A percentile compares a stretch with the other conserved stretches of the same genome.
These are phyloP conservation scores for Sporothrix variecibatus DNA, from an alignment of 2,329 filamentous ascomycete species.

Conservation along the genomic window DNA sequence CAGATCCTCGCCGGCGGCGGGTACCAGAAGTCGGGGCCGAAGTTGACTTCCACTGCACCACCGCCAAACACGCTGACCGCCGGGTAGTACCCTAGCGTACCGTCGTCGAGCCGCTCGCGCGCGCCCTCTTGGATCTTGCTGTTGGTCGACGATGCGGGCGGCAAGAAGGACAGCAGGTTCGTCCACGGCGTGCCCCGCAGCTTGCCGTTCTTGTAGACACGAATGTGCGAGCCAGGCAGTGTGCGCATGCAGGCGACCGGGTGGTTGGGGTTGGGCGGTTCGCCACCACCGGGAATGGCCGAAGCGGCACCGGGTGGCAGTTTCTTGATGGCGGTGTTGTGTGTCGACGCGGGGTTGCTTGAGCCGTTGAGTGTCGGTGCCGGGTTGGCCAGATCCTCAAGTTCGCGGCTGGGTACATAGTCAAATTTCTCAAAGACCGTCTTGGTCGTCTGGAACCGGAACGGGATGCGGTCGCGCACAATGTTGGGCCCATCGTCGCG, in stretches of 20 bases:
- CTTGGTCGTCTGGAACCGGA: conserved; percentile 84
- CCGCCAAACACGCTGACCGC: conserved; percentile 90
- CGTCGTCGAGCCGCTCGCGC: conserved; percentile 87
- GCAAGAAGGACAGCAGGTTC: conserved; percentile 85
- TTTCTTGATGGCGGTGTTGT: conserved; percentile 49
- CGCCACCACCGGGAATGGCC: conserved; percentile 43
- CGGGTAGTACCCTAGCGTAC: conserved; percentile 93
- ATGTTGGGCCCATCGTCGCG: conserved; percentile 69
- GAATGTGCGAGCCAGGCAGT: conserved; percentile 81
- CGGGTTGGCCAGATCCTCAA: conserved; percentile 81
- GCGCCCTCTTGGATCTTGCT: conserved; percentile 72
- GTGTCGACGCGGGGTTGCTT: conserved; percentile 35
- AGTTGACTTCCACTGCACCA: conserved; percentile 89
- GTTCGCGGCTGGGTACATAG: conserved; percentile 82
- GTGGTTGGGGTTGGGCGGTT: conserved; percentile 71
- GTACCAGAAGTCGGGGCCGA: conserved; percentile 90
- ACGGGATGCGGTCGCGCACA: conserved; percentile 91
- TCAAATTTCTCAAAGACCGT: conserved; percentile 91
- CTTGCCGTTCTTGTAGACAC: conserved; percentile 89
- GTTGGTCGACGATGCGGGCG: conserved; percentile 78
- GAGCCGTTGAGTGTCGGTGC: conserved; percentile 48
- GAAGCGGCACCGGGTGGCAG: conserved; percentile 31
- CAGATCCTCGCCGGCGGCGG: conserved; percentile 54
- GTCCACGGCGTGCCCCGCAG: conserved; percentile 86
- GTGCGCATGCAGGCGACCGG: conserved; percentile 75